phyloP scores from a whole-genome alignment of 2,329 filamentous ascomycete genomes.

The Alternaria sp. region DNA sequence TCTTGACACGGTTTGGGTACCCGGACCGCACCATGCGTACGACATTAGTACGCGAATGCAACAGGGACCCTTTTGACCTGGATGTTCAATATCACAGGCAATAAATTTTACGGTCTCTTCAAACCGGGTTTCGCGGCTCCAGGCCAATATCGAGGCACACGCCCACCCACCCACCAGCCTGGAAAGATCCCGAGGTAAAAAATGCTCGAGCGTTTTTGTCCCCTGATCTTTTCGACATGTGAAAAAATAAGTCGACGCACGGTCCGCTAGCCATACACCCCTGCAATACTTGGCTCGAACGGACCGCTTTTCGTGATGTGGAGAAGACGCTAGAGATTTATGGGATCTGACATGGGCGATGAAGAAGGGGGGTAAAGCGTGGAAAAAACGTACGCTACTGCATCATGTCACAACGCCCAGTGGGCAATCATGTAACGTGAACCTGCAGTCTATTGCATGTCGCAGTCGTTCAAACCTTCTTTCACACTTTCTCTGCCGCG shows the following conservation, averaged over 20 bases:
- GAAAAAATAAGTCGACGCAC: conserved; percentile 11
- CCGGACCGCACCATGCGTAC: conserved; percentile 7
- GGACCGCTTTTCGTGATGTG: conserved; percentile 13
- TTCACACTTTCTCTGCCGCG: conserved; percentile 4
- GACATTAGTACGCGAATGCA: conserved; percentile 2
- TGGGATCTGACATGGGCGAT: conserved; percentile 2
- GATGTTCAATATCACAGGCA: conserved; percentile 7
- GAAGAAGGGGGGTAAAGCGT: conserved; percentile 9
- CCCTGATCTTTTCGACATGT: conserved; percentile 9
- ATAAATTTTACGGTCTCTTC: not conserved
- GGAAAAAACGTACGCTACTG: conserved; percentile 19
- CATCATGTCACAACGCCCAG: conserved; percentile 14
- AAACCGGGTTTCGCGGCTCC: conserved; percentile 14
- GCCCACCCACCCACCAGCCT: conserved; percentile 13
- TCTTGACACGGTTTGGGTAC: not conserved
- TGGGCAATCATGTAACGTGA: conserved; percentile 7
- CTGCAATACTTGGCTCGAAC: conserved; percentile 7
- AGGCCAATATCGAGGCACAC: conserved; percentile 16
- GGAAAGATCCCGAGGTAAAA: conserved; percentile 27
- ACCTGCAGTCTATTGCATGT: conserved; percentile 6
- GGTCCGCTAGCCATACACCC: conserved; percentile 1
- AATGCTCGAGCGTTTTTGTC: conserved; percentile 5
- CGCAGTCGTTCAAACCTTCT: conserved; percentile 7
- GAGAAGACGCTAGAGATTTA: conserved; percentile 16
- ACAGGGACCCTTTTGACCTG: not conserved